Base-by-base conservation (phyloP, 306 rosid genomes). In the Vigna hirtella region DNA sequence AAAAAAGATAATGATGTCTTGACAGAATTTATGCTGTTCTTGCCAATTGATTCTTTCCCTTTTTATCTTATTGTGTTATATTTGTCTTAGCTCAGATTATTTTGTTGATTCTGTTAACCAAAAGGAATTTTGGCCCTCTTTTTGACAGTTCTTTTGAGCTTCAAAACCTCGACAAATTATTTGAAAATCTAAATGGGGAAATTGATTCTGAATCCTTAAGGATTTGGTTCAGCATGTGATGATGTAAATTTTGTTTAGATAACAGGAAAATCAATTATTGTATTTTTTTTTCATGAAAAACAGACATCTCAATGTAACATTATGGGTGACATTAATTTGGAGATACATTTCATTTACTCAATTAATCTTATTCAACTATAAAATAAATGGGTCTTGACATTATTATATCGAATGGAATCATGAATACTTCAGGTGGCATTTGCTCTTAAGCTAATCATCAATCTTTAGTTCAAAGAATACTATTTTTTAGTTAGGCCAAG, bases 1-100 rank as follows among this genome's bases (percentile, higher is more conserved):
- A 51, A 92, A 90, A 87, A 94, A 92, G 87, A 67, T 72, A 76
- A 66, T 70, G 61, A 79, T 56, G 75, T 80, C 85, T 20, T 86
- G 82, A 88, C 26, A 70, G 70, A 71, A 15, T 26, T 45, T 77
- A 34, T 62, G 75, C 64, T 42, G 68, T 6, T 45, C 28, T 53
- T 28, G 68, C 32, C 79, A 72, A 53, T 52, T 17, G 28, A 79
- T 72, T 73, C 70, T 65, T 80, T 80, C 63, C 15, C n/a, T 2
- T 64, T 43, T 26, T 58, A 52, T 24, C n/a, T 15, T 70, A 47
- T 49, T 68, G n/a, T n/a, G 14, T 22, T 49, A 3, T 36, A 36
- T 5, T 10, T 14, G 48, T 77, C 51, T 42, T 52, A 52, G 73
- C 75, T 65, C 63, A 55, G 47, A 80, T 73, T 53, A 43, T 17